Evolutionary conservation across 495 filamentous ascomycete species (phyloP).

Genomic region (Penicillium alfredii): DNA sequence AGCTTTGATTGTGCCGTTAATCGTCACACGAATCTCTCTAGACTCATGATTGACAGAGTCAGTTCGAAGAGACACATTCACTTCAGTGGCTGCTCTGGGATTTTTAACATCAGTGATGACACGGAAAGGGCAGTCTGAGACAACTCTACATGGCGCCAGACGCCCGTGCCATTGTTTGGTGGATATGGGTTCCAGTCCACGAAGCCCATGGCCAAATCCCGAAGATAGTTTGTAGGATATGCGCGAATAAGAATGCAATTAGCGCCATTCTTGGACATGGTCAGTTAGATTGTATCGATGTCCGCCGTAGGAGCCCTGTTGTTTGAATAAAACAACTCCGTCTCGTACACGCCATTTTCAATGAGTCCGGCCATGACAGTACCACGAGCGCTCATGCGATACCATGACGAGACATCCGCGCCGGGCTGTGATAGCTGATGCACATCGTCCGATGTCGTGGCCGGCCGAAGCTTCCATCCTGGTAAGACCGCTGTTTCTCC

Average conservation of each 20-base stretch:
- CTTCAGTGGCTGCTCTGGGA: slow-evolving; percentile 16
- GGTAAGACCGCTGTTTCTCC: slow-evolving; percentile 41
- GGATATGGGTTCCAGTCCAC: slow-evolving; percentile 65
- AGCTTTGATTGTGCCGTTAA: slow-evolving; percentile 33
- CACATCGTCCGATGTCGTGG: slow-evolving; percentile 32
- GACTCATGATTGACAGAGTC: slow-evolving; percentile 46
- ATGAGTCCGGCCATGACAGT: slow-evolving; percentile 57
- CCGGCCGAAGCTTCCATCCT: slow-evolving; percentile 52
- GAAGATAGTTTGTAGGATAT: slow-evolving; percentile 53
- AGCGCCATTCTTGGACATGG: slow-evolving; percentile 21
- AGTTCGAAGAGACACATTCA: slow-evolving; percentile 40
- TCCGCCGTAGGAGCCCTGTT: slow-evolving; percentile 54
- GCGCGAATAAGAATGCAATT: slow-evolving; percentile 51
- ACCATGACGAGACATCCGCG: slow-evolving; percentile 48
- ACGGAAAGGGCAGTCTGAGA: slow-evolving; percentile 47
- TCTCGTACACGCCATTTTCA: slow-evolving; percentile 48
- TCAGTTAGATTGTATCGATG: slow-evolving; percentile 49
- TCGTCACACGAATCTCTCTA: slow-evolving; percentile 24
- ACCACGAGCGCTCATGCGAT: slow-evolving; percentile 42
- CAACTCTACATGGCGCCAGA: slow-evolving; percentile 58
- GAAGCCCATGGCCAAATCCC: slow-evolving; percentile 55
- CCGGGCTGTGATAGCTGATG: slow-evolving; percentile 39
- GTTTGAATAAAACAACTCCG: slow-evolving; percentile 52
- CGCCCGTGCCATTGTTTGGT: slow-evolving; percentile 51
- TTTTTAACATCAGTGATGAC: slow-evolving; percentile 41